Base-by-base conservation (phyloP, 2,329 filamentous ascomycete genomes). In the Fusarium equiseti region DNA sequence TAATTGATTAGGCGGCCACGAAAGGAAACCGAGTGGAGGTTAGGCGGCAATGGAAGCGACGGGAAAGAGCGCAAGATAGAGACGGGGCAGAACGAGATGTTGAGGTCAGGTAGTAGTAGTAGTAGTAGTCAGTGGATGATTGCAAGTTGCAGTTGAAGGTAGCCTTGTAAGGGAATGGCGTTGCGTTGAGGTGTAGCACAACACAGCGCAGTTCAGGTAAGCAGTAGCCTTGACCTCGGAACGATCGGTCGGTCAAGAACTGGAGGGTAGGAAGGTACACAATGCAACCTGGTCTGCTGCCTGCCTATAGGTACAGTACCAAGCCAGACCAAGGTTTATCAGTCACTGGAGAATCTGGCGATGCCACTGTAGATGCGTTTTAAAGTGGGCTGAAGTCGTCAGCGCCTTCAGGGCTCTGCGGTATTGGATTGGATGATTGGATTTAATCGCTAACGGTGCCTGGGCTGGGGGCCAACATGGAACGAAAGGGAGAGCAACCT, bases 211-310 rank as follows among this genome's bases (percentile, higher is more conserved):
- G 32, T 26, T 38, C 35, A 38, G 18, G 32, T 40, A 27, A 52
- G 15, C 11, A 22, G 18, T 52, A 42, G 50, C 35, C 50, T 53
- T 54, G 45, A 38, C 38, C 73, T 73, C 73, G 73, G 73, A 72
- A 75, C 60, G 69, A 74, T 75, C 73, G 73, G 73, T 75, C 73
- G 72, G 73, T 74, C 73, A 70, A 62, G 68, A 63, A 58, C 57
- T 65, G 48, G 55, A 60, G 31, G 54, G 53, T 32, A 29, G 27
- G 38, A 50, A 66, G 31, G 52, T 26, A 59, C 46, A 45, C 27
- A 26, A 53, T 53, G 35, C 43, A 61, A n/a, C 16, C 48, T 59
- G 44, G 63, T 27, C 31, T 29, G 43, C 26, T 46, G 44, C 22
- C 32, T 57, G 43, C 20, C 20, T 56, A 43, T 63, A 49, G 13